Conservation (phyloP, 108 stramenopile genomes). For the Discostella stelligeroides region DNA sequence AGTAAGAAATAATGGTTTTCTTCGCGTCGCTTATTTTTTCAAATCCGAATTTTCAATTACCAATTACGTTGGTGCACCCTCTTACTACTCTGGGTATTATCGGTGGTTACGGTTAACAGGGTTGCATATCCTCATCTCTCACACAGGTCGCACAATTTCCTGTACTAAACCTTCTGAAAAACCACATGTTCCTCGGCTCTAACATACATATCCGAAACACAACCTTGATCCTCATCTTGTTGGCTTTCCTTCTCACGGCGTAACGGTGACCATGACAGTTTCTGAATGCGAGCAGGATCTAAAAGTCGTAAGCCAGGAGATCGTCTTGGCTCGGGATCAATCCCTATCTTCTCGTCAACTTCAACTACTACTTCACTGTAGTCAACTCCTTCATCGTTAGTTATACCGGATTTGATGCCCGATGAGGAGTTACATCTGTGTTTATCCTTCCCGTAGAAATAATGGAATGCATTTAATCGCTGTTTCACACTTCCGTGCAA, state of each 20-base stretch:
- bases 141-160: neutral
- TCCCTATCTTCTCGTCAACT: too few relatives aligned
- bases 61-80: too few relatives aligned
- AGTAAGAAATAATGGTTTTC: too few relatives aligned
- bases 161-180: neutral
- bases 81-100: neutral
- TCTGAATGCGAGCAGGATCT: neutral
- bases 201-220: neutral
- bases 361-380: too few relatives aligned
- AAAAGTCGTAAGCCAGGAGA: neutral
- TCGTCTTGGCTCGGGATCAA: neutral
- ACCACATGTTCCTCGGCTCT: neutral
- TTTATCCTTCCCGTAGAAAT: neutral
- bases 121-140: too few relatives aligned
- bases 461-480: neutral
- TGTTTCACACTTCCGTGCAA: conserved; percentile 3
- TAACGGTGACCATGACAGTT: neutral
- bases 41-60: too few relatives aligned
- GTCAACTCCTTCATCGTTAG: too few relatives aligned
- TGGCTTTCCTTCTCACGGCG: neutral
- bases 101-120: neutral
- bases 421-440: neutral
- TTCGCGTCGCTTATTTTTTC: too few relatives aligned
- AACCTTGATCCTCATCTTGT: neutral
- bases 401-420: neutral